Conservation (phyloP, 805 yeast species). For the Barnettozyma botsteinii region DNA sequence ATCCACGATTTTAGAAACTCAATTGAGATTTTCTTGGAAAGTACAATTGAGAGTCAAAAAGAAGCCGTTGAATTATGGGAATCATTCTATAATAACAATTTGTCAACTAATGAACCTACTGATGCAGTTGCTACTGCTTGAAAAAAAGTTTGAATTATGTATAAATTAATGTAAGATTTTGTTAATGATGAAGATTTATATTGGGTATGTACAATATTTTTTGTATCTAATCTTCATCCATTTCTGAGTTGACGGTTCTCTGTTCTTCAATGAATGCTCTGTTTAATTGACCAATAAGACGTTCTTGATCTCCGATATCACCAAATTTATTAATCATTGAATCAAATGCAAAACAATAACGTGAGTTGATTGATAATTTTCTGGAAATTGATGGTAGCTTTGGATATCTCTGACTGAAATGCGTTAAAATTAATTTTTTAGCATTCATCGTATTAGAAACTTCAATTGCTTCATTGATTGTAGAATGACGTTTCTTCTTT, state of each 20-base stretch:
- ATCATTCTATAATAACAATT: conserved; percentile 64
- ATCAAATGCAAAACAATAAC: conserved; percentile 56
- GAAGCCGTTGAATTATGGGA: conserved; percentile 88
- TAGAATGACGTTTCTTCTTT: conserved; percentile 72
- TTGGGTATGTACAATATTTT: neutral
- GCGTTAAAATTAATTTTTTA: conserved; percentile 69
- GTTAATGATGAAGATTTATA: neutral
- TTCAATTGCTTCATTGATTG: conserved; percentile 78
- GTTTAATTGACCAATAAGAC: conserved; percentile 25
- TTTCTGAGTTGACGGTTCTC: conserved; percentile 17
- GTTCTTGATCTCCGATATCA: conserved; percentile 36
- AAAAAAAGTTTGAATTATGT: too few relatives aligned
- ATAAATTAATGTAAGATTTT: neutral
- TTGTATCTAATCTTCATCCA: conserved; percentile 8
- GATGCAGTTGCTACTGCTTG: neutral
- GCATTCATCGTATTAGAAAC: conserved; percentile 71
- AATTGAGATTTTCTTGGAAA: conserved; percentile 85
- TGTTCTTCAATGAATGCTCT: conserved; percentile 28
- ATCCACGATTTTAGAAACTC: conserved; percentile 81
- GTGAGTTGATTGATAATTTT: conserved; percentile 25
- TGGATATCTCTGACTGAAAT: conserved; percentile 87
- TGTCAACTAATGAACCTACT: conserved; percentile 16
- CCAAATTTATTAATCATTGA: conserved; percentile 48
- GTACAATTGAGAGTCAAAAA: conserved; percentile 88
- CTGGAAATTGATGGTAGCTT: conserved; percentile 39